Conservation (phyloP, 495 filamentous ascomycete genomes). For the Trypethelium eluteriae region DNA sequence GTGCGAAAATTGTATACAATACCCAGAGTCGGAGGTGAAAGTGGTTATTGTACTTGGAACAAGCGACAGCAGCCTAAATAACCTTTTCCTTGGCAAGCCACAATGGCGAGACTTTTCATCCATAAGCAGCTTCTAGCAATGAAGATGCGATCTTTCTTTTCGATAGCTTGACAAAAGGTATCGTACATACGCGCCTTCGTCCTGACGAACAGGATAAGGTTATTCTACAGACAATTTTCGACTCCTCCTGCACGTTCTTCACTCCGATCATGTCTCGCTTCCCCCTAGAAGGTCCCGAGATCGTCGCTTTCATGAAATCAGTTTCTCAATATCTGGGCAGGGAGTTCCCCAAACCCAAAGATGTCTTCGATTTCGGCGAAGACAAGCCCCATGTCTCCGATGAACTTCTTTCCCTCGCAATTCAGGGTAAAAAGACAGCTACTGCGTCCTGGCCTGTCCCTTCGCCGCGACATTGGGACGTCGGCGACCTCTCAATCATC, state of each 20-base stretch:
- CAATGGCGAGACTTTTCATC: background rate
- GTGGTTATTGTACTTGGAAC: too few species aligned
- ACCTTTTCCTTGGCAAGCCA: background rate
- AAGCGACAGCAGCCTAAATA: too few species aligned
- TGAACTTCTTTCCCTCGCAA: constrained; percentile 23
- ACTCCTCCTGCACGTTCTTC: background rate
- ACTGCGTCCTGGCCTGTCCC: constrained; percentile 35
- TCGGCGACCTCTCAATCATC: constrained; percentile 33
- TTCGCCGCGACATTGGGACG: constrained; percentile 29
- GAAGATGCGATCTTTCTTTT: background rate
- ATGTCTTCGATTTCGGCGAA: constrained; percentile 32
- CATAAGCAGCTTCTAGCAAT: background rate
- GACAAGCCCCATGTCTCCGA: constrained; percentile 17
- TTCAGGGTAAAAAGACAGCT: constrained; percentile 31
- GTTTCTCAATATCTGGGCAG: constrained; percentile 26
- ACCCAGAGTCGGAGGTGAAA: too few species aligned
- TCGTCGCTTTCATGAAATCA: constrained; percentile 29
- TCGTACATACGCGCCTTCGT: background rate
- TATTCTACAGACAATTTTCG: background rate
- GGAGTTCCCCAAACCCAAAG: constrained; percentile 27
- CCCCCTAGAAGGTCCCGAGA: constrained; percentile 23
- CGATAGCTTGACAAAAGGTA: background rate
- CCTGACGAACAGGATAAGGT: background rate
- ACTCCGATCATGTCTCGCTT: constrained; percentile 30
- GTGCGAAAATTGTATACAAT: too few species aligned